phyloP scores from a whole-genome alignment of 768 basidiomycete genomes.

The Lentinula edodes region DNA sequence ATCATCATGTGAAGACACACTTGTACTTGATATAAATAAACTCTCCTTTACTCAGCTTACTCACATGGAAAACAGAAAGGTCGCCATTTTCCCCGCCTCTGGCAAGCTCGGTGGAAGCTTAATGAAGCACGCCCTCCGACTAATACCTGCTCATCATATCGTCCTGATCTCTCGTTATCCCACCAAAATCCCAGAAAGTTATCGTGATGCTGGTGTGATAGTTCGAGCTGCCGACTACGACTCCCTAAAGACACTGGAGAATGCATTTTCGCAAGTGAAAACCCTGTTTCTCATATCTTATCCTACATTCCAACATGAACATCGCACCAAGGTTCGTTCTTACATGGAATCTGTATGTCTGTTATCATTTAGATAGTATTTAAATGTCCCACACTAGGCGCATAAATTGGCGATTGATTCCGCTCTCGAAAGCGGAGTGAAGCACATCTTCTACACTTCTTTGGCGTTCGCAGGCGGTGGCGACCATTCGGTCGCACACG shows the following conservation, averaged over 20 bases:
- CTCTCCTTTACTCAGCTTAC: neutral
- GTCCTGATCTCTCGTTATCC: neutral
- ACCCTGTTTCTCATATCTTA: neutral
- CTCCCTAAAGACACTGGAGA: neutral
- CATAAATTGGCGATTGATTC: neutral
- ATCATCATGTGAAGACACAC: too few relatives aligned
- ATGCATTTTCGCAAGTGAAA: neutral
- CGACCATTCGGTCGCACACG: neutral
- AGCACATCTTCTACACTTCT: conserved; percentile 1
- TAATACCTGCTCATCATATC: neutral
- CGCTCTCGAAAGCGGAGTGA: neutral
- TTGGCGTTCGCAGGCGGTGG: neutral
- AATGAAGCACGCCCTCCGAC: neutral
- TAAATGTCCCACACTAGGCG: neutral
- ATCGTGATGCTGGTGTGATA: neutral
- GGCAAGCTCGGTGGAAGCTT: conserved; percentile 1
- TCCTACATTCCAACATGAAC: conserved; percentile 1
- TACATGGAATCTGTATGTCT: neutral
- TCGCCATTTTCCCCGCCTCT: conserved; percentile 1
- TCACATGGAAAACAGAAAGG: neutral
- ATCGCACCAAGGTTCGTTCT: neutral
- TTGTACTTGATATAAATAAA: too few relatives aligned
- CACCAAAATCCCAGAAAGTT: neutral
- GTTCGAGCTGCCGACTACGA: neutral
- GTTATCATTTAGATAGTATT: neutral